Conservation (phyloP, 306 rosid genomes). For the Elaeagnus macrophylla region DNA sequence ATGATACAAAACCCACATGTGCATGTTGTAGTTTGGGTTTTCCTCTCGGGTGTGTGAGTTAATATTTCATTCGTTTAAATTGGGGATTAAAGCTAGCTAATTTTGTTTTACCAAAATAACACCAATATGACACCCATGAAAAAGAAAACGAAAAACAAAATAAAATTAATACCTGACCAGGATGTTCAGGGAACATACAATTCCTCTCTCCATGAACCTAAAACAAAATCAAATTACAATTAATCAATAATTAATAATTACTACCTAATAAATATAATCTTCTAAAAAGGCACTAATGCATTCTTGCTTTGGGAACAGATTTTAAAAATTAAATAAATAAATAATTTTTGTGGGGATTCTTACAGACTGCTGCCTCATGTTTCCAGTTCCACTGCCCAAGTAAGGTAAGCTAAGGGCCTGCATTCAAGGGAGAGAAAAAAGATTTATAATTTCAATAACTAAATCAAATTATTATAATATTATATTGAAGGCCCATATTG, state of each 20-base stretch:
- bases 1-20: too few relatives aligned
- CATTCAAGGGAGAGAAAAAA: constrained; percentile 12
- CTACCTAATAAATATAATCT: too few relatives aligned
- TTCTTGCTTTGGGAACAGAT: constrained; percentile 27
- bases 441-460: neutral
- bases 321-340: too few relatives aligned
- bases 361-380: constrained; percentile 54
- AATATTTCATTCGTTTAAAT: too few relatives aligned
- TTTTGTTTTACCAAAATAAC: too few relatives aligned
- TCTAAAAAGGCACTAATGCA: neutral
- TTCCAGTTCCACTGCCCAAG: constrained; percentile 62
- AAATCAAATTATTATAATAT: too few relatives aligned
- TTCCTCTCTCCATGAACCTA: constrained; percentile 88
- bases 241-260: constrained; percentile 38
- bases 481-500: too few relatives aligned
- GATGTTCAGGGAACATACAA: constrained; percentile 87
- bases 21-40: too few relatives aligned
- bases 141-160: too few relatives aligned
- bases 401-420: constrained; percentile 96
- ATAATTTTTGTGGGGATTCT: constrained; percentile 24
- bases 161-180: constrained; percentile 99
- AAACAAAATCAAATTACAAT: constrained; percentile 19
- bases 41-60: too few relatives aligned
- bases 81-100: too few relatives aligned
- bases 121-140: too few relatives aligned